phyloP scores from a whole-genome alignment of 2,329 filamentous ascomycete genomes.

The Botrytis medusae region DNA sequence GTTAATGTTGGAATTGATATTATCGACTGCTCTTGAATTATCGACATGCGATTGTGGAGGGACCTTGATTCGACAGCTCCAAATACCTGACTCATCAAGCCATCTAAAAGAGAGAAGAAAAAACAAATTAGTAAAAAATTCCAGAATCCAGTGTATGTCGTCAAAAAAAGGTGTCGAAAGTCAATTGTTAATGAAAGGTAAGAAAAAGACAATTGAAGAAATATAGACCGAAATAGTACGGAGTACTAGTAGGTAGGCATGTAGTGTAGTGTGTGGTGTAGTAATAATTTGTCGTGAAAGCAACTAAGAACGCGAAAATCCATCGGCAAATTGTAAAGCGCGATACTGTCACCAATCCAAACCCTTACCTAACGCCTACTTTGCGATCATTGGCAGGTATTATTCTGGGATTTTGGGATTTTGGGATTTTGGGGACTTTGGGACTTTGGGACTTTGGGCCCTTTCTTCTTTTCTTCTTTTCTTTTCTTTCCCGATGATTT shows the following conservation, averaged over 20 bases:
- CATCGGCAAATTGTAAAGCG: constrained; percentile 8
- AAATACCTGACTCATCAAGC: constrained; percentile 38
- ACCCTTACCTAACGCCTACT: constrained; percentile 10
- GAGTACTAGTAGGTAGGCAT: neutral
- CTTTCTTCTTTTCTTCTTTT: no score
- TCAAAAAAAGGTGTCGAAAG: neutral
- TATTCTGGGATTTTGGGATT: neutral
- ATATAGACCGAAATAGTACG: neutral
- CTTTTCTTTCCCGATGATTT: constrained; percentile 3
- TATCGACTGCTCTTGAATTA: constrained; percentile 20
- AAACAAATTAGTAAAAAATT: constrained; percentile 21
- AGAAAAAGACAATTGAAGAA: neutral
- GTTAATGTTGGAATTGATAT: constrained; percentile 10
- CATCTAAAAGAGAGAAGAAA: constrained; percentile 30
- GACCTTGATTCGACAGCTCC: constrained; percentile 40
- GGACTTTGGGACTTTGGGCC: no score
- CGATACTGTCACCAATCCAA: constrained; percentile 18
- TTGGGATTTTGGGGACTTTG: no score
- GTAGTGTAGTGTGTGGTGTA: neutral
- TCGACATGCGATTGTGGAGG: constrained; percentile 27
- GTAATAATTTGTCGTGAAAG: neutral
- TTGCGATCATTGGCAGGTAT: neutral
- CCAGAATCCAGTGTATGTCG: neutral
- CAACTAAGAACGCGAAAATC: constrained; percentile 18
- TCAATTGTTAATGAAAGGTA: constrained; percentile 8